phyloP scores from a whole-genome alignment of 352 stramenopile genomes.

The Peronospora tabacina region DNA sequence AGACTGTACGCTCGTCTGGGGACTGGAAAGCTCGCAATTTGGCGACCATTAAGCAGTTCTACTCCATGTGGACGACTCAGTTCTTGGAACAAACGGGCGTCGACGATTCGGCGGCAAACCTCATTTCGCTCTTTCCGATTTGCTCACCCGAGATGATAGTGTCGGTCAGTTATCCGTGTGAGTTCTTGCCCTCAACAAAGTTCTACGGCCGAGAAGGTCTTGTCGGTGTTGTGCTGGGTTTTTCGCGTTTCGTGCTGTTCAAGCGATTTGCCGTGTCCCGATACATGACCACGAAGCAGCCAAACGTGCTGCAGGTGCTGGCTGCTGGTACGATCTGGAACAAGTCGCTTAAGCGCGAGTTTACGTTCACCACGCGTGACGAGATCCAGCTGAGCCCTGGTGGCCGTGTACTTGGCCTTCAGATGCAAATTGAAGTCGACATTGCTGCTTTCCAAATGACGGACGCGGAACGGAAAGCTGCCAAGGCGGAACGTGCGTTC shows the following conservation, averaged over 20 bases:
- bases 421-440: constrained; percentile 85
- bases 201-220: constrained; percentile 80
- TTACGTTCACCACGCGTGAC: constrained; percentile 75
- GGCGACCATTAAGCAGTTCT: constrained; percentile 78
- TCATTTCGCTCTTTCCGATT: constrained; percentile 72
- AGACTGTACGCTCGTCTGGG: constrained; percentile 65
- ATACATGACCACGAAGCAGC: constrained; percentile 73
- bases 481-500: constrained; percentile 56
- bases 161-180: constrained; percentile 68
- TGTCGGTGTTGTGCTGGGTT: constrained; percentile 64
- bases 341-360: constrained; percentile 67
- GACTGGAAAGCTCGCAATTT: constrained; percentile 84
- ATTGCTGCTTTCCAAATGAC: constrained; percentile 70
- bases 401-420: constrained; percentile 62
- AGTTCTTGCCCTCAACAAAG: constrained; percentile 64
- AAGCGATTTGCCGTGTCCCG: constrained; percentile 60
- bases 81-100: constrained; percentile 55
- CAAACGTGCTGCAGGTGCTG: constrained; percentile 71
- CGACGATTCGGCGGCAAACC: constrained; percentile 47
- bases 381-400: constrained; percentile 71
- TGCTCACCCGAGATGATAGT: constrained; percentile 76
- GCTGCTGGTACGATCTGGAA: constrained; percentile 76
- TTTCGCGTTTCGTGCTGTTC: constrained; percentile 72
- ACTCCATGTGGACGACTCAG: constrained; percentile 68
- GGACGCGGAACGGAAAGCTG: constrained; percentile 59